Percentiles rank a stretch among this genome's conserved stretches.
Evolutionary conservation across 805 yeast genomes (phyloP).

Genomic region (Danielia oregonensis): DNA sequence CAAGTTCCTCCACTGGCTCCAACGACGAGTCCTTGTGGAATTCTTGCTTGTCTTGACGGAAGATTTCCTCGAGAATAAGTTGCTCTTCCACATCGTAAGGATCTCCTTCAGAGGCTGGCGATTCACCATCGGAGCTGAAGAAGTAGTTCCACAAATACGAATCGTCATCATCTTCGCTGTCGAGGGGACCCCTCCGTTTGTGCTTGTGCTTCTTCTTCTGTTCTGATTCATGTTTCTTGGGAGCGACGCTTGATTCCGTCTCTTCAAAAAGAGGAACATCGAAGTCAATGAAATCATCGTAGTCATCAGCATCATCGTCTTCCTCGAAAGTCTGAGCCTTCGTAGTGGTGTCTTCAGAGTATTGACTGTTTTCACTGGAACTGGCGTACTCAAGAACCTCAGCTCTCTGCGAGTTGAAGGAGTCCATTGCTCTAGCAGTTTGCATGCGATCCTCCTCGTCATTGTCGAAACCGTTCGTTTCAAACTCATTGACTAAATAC

Average conservation of each 20-base stretch:
- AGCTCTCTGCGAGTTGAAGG: conserved; percentile 22
- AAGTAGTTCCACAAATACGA: conserved; percentile 73
- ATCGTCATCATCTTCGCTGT: conserved; percentile 56
- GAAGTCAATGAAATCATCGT: conserved; percentile 36
- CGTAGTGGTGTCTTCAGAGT: conserved; percentile 22
- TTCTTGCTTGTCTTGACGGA: conserved; percentile 16
- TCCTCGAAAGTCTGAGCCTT: conserved; percentile 11
- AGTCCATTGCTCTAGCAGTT: conserved; percentile 14
- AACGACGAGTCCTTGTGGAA: conserved; percentile 5
- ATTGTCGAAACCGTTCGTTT: conserved; percentile 43
- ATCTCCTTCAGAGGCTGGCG: conserved; percentile 23
- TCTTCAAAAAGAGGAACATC: conserved; percentile 26
- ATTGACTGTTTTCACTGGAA: conserved; percentile 28
- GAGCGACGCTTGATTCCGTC: conserved; percentile 3
- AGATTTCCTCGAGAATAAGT: conserved; percentile 19
- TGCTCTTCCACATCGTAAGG: conserved; percentile 20
- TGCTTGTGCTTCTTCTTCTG: conserved; percentile 10
- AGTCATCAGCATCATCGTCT: conserved; percentile 39
- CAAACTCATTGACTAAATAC: conserved; percentile 44
- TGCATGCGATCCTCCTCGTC: conserved; percentile 28
- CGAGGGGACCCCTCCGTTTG: conserved; percentile 20
- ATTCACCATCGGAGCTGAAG: conserved; percentile 44
- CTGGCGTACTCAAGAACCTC: conserved; percentile 41
- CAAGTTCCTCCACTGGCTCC: conserved; percentile 26
- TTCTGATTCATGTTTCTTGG: conserved; percentile 5